Percentiles rank a stretch among this genome's conserved stretches.
Conservation (phyloP, 2,329 filamentous ascomycete species). For the Fusarium tanahbumbuense region DNA sequence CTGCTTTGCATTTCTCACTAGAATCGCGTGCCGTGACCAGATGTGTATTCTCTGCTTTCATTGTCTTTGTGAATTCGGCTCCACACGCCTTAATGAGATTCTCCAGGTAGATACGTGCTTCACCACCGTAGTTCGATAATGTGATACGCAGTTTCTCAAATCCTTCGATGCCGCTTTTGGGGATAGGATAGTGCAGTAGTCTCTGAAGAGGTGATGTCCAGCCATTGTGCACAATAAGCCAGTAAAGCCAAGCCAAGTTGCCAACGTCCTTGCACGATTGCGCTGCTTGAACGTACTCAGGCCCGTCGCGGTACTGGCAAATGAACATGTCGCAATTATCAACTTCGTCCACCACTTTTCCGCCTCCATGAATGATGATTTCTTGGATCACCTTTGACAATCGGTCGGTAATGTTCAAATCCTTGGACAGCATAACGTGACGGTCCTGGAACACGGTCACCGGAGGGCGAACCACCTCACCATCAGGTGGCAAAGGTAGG, state of each 20-base stretch:
- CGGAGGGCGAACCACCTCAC: slow-evolving; percentile 59
- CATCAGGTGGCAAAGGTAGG: slow-evolving; percentile 57
- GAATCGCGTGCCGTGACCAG: slow-evolving; percentile 89
- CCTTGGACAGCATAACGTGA: slow-evolving; percentile 79
- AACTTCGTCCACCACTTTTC: slow-evolving; percentile 72
- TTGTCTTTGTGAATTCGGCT: slow-evolving; percentile 91
- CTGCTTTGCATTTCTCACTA: slow-evolving; percentile 94
- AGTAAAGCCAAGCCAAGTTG: slow-evolving; percentile 93
- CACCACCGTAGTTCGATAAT: slow-evolving; percentile 95
- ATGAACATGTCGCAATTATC: slow-evolving; percentile 84
- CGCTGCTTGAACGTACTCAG: slow-evolving; percentile 81
- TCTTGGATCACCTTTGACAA: slow-evolving; percentile 75
- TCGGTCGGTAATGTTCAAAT: slow-evolving; percentile 76
- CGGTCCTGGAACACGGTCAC: slow-evolving; percentile 82
- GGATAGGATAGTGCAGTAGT: slow-evolving; percentile 89
- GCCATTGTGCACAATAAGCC: slow-evolving; percentile 86
- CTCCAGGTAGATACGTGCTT: slow-evolving; percentile 91
- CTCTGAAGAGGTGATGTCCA: slow-evolving; percentile 89
- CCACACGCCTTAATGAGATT: slow-evolving; percentile 88
- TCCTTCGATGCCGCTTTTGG: slow-evolving; percentile 79
- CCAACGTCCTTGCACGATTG: slow-evolving; percentile 85
- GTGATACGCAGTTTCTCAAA: slow-evolving; percentile 84
- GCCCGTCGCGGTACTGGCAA: slow-evolving; percentile 86
- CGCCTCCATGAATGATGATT: slow-evolving; percentile 78
- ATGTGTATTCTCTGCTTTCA: slow-evolving; percentile 96